Percentiles rank a stretch among this genome's conserved stretches.
phyloP scores from a whole-genome alignment of 1,284 basidiomycete genomes.

The Ustilago vetiveriae region DNA sequence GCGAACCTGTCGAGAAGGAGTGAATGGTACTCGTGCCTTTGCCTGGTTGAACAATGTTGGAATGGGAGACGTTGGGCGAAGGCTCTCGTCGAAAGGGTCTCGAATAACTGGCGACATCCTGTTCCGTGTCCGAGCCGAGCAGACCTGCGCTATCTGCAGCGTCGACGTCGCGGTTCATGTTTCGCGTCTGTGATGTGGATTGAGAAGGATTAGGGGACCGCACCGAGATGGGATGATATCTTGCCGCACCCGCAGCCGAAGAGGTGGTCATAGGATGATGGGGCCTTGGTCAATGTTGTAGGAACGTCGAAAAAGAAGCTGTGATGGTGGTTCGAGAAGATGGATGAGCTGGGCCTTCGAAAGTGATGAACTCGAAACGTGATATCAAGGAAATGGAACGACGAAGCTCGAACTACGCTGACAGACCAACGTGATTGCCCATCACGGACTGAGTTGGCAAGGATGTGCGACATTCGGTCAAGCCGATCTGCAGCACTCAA shows the following conservation, averaged over 20 bases:
- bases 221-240: constrained; percentile 9
- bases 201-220: not conserved
- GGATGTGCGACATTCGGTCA: no score
- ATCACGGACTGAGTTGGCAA: no score
- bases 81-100: constrained; percentile 16
- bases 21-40: constrained; percentile 17
- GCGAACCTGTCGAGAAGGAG: constrained; percentile 17
- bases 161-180: constrained; percentile 3
- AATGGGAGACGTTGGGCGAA: constrained; percentile 14
- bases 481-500: no score
- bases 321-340: not conserved
- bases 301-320: not conserved
- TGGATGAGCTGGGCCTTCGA: not conserved
- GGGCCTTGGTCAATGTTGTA: not conserved
- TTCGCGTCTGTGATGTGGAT: not conserved
- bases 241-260: not conserved
- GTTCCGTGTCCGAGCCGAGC: constrained; percentile 1
- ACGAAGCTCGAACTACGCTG: no score
- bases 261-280: not conserved
- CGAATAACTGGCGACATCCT: constrained; percentile 10
- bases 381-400: no score
- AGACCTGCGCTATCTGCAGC: constrained; percentile 6
- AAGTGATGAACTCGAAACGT: not conserved
- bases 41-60: constrained; percentile 26
- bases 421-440: no score